Percentiles rank a stretch among this genome's conserved stretches.
Conservation (phyloP, 805 yeast genomes). For the Lachancea kluyveri region DNA sequence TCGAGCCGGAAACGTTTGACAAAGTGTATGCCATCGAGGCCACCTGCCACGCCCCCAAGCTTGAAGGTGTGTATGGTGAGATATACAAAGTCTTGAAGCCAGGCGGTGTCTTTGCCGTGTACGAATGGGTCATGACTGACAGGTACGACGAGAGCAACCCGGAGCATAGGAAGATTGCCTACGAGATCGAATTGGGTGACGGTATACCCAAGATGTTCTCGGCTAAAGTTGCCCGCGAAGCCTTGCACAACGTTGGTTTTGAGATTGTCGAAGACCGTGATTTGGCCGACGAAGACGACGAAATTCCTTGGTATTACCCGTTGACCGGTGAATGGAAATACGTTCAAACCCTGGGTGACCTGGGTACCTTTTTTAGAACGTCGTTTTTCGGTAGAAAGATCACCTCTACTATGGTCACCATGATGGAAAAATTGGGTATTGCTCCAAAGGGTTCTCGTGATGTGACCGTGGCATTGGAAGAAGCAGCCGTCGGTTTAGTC, state of each 20-base stretch:
- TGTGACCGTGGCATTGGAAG: conserved; percentile 90
- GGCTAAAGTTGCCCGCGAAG: conserved; percentile 79
- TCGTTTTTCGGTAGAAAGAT: conserved; percentile 77
- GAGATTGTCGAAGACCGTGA: conserved; percentile 70
- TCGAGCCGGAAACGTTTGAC: conserved; percentile 82
- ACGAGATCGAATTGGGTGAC: conserved; percentile 97
- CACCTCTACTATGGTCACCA: conserved; percentile 73
- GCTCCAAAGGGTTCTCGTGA: conserved; percentile 91
- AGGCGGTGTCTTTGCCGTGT: conserved; percentile 96
- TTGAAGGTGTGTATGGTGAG: conserved; percentile 93
- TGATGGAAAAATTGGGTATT: conserved; percentile 77
- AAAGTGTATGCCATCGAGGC: conserved; percentile 99
- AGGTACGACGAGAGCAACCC: conserved; percentile 78
- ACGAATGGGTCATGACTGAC: conserved; percentile 99
- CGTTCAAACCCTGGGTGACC: conserved; percentile 71
- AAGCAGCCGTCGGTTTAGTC: conserved; percentile 93
- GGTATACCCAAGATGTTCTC: conserved; percentile 97
- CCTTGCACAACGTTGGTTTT: conserved; percentile 82
- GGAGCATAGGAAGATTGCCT: conserved; percentile 89
- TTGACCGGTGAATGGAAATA: conserved; percentile 90
- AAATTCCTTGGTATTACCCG: conserved; percentile 97
- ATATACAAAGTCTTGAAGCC: conserved; percentile 94
- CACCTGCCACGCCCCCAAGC: conserved; percentile 93
- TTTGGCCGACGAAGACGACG: conserved; percentile 76
- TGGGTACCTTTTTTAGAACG: conserved; percentile 83